A percentile compares a stretch with the other conserved stretches of the same genome.
Evolutionary conservation across 2,329 filamentous ascomycete species (phyloP).

Genomic region (Oidium heveae): DNA sequence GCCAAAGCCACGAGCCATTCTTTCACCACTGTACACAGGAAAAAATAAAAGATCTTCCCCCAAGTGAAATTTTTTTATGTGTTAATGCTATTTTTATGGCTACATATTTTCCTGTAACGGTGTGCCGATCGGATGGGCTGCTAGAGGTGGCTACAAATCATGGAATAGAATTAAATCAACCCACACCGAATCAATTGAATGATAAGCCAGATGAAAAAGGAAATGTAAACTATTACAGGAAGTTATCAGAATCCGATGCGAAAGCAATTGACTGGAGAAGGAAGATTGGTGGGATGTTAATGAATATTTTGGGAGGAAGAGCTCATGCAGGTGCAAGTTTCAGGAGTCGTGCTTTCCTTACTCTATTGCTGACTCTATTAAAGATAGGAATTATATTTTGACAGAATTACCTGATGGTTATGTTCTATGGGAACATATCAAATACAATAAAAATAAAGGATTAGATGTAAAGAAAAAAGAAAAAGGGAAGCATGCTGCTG

Average conservation of each 20-base stretch:
- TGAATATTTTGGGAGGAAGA: constrained; percentile 20
- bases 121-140: constrained; percentile 11
- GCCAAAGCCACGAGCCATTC: no score
- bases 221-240: constrained; percentile 27
- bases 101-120: constrained; percentile 8
- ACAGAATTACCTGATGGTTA: constrained; percentile 29
- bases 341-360: constrained; percentile 2
- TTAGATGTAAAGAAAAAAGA: constrained; percentile 16
- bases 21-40: no score
- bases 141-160: constrained; percentile 6
- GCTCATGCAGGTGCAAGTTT: constrained; percentile 7
- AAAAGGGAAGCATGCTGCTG: constrained; percentile 19
- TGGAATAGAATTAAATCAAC: constrained; percentile 16
- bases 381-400: constrained; percentile 22
- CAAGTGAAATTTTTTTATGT: no score
- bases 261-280: constrained; percentile 31
- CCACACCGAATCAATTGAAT: constrained; percentile 25
- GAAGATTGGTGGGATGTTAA: constrained; percentile 32
- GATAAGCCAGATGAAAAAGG: constrained; percentile 25
- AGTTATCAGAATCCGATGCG: constrained; percentile 22
- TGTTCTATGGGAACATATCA: constrained; percentile 30
- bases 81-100: constrained; percentile 4
- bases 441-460: constrained; percentile 20
- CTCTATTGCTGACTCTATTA: background rate
- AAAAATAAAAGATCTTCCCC: no score